Percentiles rank a stretch among this genome's conserved stretches.
phyloP scores from a whole-genome alignment of 2,329 filamentous ascomycete genomes.

The Ophiocordyceps australis region DNA sequence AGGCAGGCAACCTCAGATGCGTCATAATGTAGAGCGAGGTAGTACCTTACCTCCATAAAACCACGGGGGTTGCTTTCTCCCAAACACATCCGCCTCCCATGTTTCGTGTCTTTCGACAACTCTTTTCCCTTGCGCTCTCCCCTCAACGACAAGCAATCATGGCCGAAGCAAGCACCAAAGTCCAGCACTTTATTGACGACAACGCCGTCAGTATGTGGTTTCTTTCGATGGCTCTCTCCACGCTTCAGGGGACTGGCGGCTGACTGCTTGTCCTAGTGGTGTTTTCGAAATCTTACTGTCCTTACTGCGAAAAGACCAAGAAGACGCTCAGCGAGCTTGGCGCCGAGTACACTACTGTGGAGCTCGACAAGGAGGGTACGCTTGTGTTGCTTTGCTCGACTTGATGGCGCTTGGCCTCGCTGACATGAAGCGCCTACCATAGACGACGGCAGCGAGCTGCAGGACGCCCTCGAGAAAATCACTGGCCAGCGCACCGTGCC shows the following conservation, averaged over 20 bases:
- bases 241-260: conserved; percentile 1
- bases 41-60: too few species aligned
- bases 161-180: conserved; percentile 70
- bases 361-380: conserved; percentile 70
- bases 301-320: conserved; percentile 77
- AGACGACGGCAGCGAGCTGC: conserved; percentile 73
- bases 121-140: conserved; percentile 45
- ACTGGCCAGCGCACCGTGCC: conserved; percentile 78
- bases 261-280: conserved; percentile 39
- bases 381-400: conserved; percentile 17
- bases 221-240: too few species aligned
- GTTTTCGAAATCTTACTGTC: conserved; percentile 95
- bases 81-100: conserved; percentile 13
- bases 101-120: conserved; percentile 47
- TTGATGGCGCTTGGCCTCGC: background rate
- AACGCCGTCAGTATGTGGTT: conserved; percentile 65
- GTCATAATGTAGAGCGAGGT: too few species aligned
- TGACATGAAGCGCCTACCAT: conserved; percentile 1
- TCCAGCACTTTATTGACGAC: conserved; percentile 72
- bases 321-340: conserved; percentile 47
- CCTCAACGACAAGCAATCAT: conserved; percentile 43
- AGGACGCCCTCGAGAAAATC: conserved; percentile 65
- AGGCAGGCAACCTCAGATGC: too few species aligned
- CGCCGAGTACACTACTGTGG: conserved; percentile 57
- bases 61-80: conserved; percentile 4